These are phyloP conservation scores for Entophlyctis helioformis DNA, from an alignment of 192 early-diverging fungal genomes.

Conservation along the genomic window DNA sequence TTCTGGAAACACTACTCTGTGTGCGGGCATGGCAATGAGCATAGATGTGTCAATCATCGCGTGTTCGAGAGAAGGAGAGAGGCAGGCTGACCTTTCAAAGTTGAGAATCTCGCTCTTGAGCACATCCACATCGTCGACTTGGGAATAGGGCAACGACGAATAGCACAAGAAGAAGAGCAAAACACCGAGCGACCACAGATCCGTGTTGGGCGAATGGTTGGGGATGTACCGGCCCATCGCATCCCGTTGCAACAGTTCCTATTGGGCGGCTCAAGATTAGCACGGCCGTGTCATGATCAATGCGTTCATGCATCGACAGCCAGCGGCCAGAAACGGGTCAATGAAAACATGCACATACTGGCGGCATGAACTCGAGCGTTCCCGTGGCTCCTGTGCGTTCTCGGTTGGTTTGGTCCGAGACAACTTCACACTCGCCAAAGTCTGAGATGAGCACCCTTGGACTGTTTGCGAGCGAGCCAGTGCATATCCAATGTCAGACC, in stretches of 20 bases:
- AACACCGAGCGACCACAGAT: slow-evolving; percentile 94
- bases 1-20: too few species aligned
- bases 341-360: too few species aligned
- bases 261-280: slow-evolving; percentile 4
- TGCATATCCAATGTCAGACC: too few species aligned
- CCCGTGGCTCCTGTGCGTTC: slow-evolving; percentile 91
- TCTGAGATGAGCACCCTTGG: slow-evolving; percentile 85
- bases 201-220: slow-evolving; percentile 73
- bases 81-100: too few species aligned
- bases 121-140: slow-evolving; percentile 82
- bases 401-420: slow-evolving; percentile 44
- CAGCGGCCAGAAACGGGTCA: too few species aligned
- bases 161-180: slow-evolving; percentile 89
- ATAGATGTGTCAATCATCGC: too few species aligned
- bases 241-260: slow-evolving; percentile 40
- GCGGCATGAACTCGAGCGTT: slow-evolving; percentile 91
- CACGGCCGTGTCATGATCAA: too few species aligned
- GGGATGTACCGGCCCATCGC: slow-evolving; percentile 46
- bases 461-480: too few species aligned
- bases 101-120: slow-evolving; percentile 67
- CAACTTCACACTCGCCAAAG: slow-evolving; percentile 94
- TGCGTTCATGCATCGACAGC: too few species aligned
- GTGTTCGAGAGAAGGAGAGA: too few species aligned
- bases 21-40: too few species aligned
- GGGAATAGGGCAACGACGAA: slow-evolving; percentile 64